Base-by-base conservation (phyloP, 1,284 basidiomycete genomes). In the Gymnopus androsaceus region DNA sequence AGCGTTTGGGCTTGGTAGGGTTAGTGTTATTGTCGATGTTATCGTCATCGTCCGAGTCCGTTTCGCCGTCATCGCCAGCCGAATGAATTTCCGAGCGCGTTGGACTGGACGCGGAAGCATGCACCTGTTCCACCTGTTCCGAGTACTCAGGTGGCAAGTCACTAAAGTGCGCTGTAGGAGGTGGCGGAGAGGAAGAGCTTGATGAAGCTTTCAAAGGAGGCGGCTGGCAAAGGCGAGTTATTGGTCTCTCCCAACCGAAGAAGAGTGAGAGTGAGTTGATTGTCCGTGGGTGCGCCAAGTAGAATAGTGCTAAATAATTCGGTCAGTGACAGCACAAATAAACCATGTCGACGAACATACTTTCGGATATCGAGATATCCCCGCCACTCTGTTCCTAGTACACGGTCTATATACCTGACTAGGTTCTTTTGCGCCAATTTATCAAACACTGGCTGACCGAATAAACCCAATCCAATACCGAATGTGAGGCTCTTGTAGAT, bases 1-100 rank as follows among this genome's bases (percentile, higher is more conserved):
- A 48, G 9, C 46, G 31, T 48, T 34, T 48, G 21, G 30, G 21
- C 46, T 48, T 48, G 46, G n/a, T n/a, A n/a, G n/a, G n/a, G n/a
- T n/a, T n/a, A n/a, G n/a, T n/a, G n/a, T n/a, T n/a, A n/a, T n/a
- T n/a, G n/a, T n/a, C n/a, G n/a, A n/a, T n/a, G n/a, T n/a, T n/a
- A n/a, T n/a, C n/a, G n/a, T n/a, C n/a, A n/a, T n/a, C n/a, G n/a
- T n/a, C n/a, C n/a, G n/a, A n/a, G n/a, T n/a, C n/a, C n/a, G n/a
- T n/a, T n/a, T n/a, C n/a, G n/a, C n/a, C n/a, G n/a, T n/a, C n/a
- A n/a, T n/a, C n/a, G n/a, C n/a, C n/a, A n/a, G n/a, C n/a, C n/a
- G n/a, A n/a, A n/a, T n/a, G n/a, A n/a, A n/a, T n/a, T n/a, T n/a
- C n/a, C n/a, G n/a, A n/a, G n/a, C n/a, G n/a, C n/a, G n/a, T n/a